Evolutionary conservation across 108 stramenopile genomes (phyloP).

Genomic region (Pseudonitzschia multistriata): DNA sequence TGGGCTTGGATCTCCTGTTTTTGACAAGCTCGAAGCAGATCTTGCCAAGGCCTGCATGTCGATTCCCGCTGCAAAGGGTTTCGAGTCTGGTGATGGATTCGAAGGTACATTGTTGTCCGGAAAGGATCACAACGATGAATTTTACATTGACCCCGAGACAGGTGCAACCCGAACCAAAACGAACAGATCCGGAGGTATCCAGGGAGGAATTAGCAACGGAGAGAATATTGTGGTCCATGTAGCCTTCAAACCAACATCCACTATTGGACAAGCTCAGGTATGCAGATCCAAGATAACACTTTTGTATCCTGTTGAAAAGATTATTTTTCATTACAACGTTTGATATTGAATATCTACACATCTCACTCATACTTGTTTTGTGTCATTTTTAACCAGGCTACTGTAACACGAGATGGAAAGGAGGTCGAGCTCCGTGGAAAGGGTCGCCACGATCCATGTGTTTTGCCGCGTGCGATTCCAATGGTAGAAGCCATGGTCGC

Average conservation of each 20-base stretch:
- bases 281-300: slow-evolving; percentile 12
- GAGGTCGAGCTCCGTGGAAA: slow-evolving; percentile 94
- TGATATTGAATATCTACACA: background rate
- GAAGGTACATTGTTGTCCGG: slow-evolving; percentile 92
- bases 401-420: slow-evolving; percentile 93
- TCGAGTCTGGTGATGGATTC: slow-evolving; percentile 98
- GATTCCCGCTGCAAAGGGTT: slow-evolving; percentile 98
- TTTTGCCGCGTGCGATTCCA: slow-evolving; percentile 94
- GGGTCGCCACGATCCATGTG: slow-evolving; percentile 98
- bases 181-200: slow-evolving; percentile 96
- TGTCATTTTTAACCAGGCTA: slow-evolving; percentile 47
- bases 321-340: background rate
- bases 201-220: slow-evolving; percentile 98
- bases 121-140: slow-evolving; percentile 98
- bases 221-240: slow-evolving; percentile 94
- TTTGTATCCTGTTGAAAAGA: background rate
- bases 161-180: slow-evolving; percentile 92
- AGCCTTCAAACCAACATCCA: slow-evolving; percentile 97
- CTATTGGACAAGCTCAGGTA: slow-evolving; percentile 92
- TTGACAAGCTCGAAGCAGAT: slow-evolving; percentile 99
- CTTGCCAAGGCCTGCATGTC: slow-evolving; percentile 99
- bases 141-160: slow-evolving; percentile 92
- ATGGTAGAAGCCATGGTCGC: slow-evolving; percentile 99
- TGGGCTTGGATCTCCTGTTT: slow-evolving; percentile 94
- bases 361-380: slow-evolving; percentile 4